These are phyloP conservation scores for Yamadazyma philogaea DNA, from an alignment of 805 yeast species.

Conservation along the genomic window DNA sequence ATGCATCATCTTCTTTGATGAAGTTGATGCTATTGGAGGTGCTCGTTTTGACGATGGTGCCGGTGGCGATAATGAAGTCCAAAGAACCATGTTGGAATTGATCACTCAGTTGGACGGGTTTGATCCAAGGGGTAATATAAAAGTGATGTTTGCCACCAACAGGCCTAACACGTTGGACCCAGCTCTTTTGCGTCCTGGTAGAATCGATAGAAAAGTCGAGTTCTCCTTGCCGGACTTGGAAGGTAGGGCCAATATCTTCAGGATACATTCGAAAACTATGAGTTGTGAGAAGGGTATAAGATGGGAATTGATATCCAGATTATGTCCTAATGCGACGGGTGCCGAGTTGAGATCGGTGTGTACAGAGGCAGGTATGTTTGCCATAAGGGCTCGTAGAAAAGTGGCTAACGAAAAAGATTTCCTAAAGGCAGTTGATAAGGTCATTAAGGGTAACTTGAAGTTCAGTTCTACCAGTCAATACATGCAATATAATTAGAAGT, in stretches of 20 bases:
- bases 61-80: slow-evolving; percentile 98
- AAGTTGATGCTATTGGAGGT: slow-evolving; percentile 98
- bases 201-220: slow-evolving; percentile 98
- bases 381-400: slow-evolving; percentile 96
- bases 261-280: slow-evolving; percentile 97
- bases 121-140: slow-evolving; percentile 97
- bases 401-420: slow-evolving; percentile 98
- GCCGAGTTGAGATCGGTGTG: slow-evolving; percentile 98
- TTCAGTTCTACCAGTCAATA: slow-evolving; percentile 95
- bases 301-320: slow-evolving; percentile 96
- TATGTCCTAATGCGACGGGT: slow-evolving; percentile 98
- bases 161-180: slow-evolving; percentile 98
- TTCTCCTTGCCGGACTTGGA: slow-evolving; percentile 94
- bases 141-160: slow-evolving; percentile 99
- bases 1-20: slow-evolving; percentile 96
- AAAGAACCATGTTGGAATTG: slow-evolving; percentile 97
- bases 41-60: slow-evolving; percentile 99
- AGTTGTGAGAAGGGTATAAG: slow-evolving; percentile 95
- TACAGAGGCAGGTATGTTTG: slow-evolving; percentile 99
- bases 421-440: slow-evolving; percentile 96
- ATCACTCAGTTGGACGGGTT: slow-evolving; percentile 98
- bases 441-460: slow-evolving; percentile 96
- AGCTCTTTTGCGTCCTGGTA: slow-evolving; percentile 95
- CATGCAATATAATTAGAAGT: slow-evolving; percentile 89
- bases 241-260: slow-evolving; percentile 95